Conservation (phyloP, 164 flowering plant species). For the Nelumbo lutea region DNA sequence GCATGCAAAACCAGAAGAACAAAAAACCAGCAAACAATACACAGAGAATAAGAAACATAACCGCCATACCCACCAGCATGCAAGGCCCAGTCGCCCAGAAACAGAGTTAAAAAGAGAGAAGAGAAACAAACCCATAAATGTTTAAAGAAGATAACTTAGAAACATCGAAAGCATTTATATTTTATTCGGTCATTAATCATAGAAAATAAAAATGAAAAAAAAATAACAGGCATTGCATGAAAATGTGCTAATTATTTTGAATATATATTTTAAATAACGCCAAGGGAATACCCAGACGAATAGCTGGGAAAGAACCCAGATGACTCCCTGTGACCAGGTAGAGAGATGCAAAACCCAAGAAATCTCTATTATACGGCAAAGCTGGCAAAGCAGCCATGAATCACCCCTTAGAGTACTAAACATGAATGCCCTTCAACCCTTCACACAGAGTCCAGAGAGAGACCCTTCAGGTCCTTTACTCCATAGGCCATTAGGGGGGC, state of each 20-base stretch:
- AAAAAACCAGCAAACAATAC: too few relatives aligned
- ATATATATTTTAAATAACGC: too few relatives aligned
- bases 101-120: background rate
- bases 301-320: background rate
- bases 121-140: background rate
- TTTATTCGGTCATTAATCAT: too few relatives aligned
- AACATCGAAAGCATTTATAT: too few relatives aligned
- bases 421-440: conserved; percentile 19
- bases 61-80: too few relatives aligned
- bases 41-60: too few relatives aligned
- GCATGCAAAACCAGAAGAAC: background rate
- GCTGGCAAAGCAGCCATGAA: conserved; percentile 34
- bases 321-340: conserved; percentile 16
- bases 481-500: too few relatives aligned
- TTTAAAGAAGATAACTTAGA: background rate
- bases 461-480: too few relatives aligned
- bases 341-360: conserved; percentile 24
- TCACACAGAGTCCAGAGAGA: background rate
- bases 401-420: conserved; percentile 8
- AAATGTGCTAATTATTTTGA: too few relatives aligned
- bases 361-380: conserved; percentile 17
- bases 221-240: too few relatives aligned
- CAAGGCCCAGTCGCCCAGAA: too few relatives aligned
- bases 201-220: too few relatives aligned
- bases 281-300: background rate